Evolutionary conservation across 75 land plant species (phyloP), one percentile per base, ranked within the genome.

Genomic region (Selaginella moellendorffii): DNA sequence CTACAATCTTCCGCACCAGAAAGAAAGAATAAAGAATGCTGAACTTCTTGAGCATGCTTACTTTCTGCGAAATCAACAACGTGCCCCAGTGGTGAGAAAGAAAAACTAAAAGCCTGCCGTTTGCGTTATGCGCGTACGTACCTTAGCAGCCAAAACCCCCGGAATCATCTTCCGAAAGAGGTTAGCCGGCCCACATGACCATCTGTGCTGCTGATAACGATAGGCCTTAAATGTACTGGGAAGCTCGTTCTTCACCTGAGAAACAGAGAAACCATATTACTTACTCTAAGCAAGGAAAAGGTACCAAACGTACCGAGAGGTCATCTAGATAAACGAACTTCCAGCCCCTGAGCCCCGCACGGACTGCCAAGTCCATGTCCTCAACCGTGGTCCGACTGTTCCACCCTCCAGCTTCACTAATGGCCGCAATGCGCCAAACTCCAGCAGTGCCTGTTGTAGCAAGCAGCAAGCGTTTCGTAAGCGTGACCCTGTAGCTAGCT

Each of bases 171-270:
- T 87, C 69, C 85, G 76, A 66, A 87, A 85, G 60, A 87, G 78
- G 53, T 82, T 87, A 10, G 92, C 89, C 27, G 92, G 92, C 2
- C 92, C 92, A 52, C 92, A 87, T 0, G 92, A 87, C 92, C 92
- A 87, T 23, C 92, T 62, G 54, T 87, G 92, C 63, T 87, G 92
- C 65, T 87, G 92, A 51, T 70, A 87, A 0, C 92, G 73, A 61
- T 74, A 87, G 8, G 92, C 92, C 72, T 85, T 87, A 76, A 87
- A 80, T 2, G 92, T 87, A 60, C 89, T 85, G 0, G 92, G 92
- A 28, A 87, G 67, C 74, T 87, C 92, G 30, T 82, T 87, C 68
- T 87, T 87, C 46, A 81, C 87, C 90, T 86, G 52, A 2, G n/a
- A 36, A 46, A n/a, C n/a, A n/a, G n/a, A n/a, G n/a, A n/a, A n/a